Base-by-base conservation (phyloP, 164 flowering plant species). In the Paratinospora sagittata region DNA sequence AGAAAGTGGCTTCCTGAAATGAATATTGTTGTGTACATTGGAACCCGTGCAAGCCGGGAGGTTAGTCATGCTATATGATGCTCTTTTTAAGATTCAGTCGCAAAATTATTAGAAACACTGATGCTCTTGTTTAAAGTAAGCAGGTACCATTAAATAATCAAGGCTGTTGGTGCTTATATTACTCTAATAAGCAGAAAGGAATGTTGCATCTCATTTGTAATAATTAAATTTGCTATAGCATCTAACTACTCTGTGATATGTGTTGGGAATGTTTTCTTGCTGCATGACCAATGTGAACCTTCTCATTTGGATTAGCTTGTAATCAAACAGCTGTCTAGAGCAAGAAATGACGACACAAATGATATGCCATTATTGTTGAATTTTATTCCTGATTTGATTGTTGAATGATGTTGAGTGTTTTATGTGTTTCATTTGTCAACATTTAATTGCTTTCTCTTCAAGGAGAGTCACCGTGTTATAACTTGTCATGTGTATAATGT, bases 11-110 rank as follows among this genome's bases (percentile, higher is more conserved):
- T 96, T 72, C 98, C 99, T 68, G 87, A 85, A 64, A 86, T 89
- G 95, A 96, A 96, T 81, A 79, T 96, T 55, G 87, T 96, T 74
- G 87, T 93, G 2, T 96, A 93, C 81, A 94, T 96, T 79, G 99
- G 99, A 75, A 90, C 91, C 45, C 95, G 98, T 78, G 97, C 97
- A 12, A 96, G 99, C 76, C 80, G 99, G 71, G 98, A 93, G 96
- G 99, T 93, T 68, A 66, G 26, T 39, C 8, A 27, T 39, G 12
- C 43, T 10, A n/a, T 66, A 11, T n/a, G 11, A 55, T 55, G 8
- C 61, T 55, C 17, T 55, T 55, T 55, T 21, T n/a, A 55, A 55
- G 21, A 8, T 55, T 21, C 21, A 55, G 0, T 55, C 17, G 61
- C 21, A 55, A 55, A 9, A 5, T 17, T 6, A 21, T 16, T 55